Base-by-base conservation (phyloP, 2,329 filamentous ascomycete species). In the Cryoendolithus antarcticus region DNA sequence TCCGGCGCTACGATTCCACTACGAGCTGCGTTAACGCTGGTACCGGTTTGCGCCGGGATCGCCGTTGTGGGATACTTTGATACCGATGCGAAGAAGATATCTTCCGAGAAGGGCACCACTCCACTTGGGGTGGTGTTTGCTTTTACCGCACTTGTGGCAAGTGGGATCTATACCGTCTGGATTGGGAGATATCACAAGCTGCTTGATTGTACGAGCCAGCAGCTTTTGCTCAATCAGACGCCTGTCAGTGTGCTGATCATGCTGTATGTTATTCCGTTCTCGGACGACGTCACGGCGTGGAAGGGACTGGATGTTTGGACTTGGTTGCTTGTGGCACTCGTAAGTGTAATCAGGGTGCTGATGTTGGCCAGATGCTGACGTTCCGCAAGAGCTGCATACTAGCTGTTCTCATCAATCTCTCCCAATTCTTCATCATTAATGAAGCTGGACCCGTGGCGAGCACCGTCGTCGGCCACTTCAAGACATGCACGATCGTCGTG, bases 51-150 rank as follows among this genome's bases (percentile, higher is more conserved):
- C 49, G 29, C 70, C 1, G 78, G 78, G 30, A 77, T 82, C 4
- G 77, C 68, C 28, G 69, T 80, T 51, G 75, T 81, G 11, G 78
- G 75, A 6, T 82, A 80, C 57, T 80, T 77, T 55, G 77, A 82
- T 57, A 76, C 76, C n/a, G 64, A 46, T 11, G 39, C 49, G 12
- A 36, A 40, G 4, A 38, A 42, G 6, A 71, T 19, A 68, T 67
- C 12, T 54, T 62, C 2, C 51, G 58, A 10, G 58, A 72, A 72
- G 57, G 71, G 70, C 0, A 80, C 76, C 1, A 69, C 68, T 10
- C 60, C 62, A 0, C 54, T 78, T 29, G 77, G 78, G n/a, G 69
- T 80, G 4, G 51, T 77, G 29, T 81, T 81, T 52, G 76, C 78
- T 15, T 72, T 82, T 40, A 51, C 60, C 2, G 77, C 77, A 36